A percentile compares a stretch with the other conserved stretches of the same genome.
phyloP scores from a whole-genome alignment of 257 asterid species.

The Solanum neorickii region DNA sequence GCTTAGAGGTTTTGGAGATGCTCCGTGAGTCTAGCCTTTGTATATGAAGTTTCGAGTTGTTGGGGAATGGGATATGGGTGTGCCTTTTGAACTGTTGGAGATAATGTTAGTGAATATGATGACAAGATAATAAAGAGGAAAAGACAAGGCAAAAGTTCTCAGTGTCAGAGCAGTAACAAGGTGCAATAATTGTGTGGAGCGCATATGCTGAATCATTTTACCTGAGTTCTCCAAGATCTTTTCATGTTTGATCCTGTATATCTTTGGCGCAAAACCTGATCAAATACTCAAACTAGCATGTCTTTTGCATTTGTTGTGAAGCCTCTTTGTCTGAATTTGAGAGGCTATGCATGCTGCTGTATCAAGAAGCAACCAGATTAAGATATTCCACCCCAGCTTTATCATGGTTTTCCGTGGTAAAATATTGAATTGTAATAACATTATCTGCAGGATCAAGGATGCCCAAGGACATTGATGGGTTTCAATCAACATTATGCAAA shows the following conservation, averaged over 20 bases:
- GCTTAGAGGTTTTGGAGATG: neutral
- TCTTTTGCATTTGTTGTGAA: neutral
- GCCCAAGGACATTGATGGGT: slow-evolving; percentile 34
- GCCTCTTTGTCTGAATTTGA: neutral
- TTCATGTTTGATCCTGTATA: neutral
- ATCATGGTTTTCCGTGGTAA: neutral
- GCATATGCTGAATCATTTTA: neutral
- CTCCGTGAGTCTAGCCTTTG: neutral
- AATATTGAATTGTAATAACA: slow-evolving; percentile 11
- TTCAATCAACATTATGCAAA: slow-evolving; percentile 46
- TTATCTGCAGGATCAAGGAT: slow-evolving; percentile 30
- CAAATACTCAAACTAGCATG: neutral
- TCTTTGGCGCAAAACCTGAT: neutral
- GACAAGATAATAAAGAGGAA: neutral
- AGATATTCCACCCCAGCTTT: neutral
- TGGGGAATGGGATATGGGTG: neutral
- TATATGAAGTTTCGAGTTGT: neutral
- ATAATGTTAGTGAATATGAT: neutral
- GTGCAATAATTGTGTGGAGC: neutral
- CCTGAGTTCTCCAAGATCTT: neutral
- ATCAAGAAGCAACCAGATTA: neutral
- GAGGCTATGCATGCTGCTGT: neutral
- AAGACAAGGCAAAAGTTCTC: neutral
- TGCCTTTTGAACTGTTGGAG: neutral
- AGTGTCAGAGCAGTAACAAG: neutral